These are phyloP conservation scores for Phytophthora citricola DNA, from an alignment of 352 stramenopile species.

Conservation along the genomic window DNA sequence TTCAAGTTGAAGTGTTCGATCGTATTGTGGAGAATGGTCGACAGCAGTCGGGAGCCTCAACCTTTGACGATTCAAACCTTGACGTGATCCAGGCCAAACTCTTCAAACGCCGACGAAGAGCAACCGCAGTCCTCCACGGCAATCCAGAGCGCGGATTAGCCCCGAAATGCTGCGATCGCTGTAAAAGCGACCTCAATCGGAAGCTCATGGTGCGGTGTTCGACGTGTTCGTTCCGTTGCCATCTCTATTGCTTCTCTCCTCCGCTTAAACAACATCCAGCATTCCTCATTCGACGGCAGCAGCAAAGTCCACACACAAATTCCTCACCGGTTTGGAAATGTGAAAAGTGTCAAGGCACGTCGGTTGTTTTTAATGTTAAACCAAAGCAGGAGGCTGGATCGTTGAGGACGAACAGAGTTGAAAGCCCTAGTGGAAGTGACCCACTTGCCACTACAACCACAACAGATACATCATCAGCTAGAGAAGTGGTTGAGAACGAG, in stretches of 20 bases:
- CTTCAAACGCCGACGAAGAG: slow-evolving; percentile 32
- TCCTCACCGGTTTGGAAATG: slow-evolving; percentile 31
- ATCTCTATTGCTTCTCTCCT: slow-evolving; percentile 76
- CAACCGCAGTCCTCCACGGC: slow-evolving; percentile 10
- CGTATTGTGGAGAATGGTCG: background rate
- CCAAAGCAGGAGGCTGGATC: slow-evolving; percentile 6
- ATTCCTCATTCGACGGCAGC: slow-evolving; percentile 31
- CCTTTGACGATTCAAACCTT: slow-evolving; percentile 12
- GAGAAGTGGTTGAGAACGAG: background rate
- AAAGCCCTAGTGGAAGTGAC: background rate
- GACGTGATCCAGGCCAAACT: slow-evolving; percentile 26
- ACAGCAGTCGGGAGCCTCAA: background rate
- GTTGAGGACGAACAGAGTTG: background rate
- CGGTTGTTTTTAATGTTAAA: slow-evolving; percentile 31
- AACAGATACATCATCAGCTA: background rate
- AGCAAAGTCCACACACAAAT: slow-evolving; percentile 3
- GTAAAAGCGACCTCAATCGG: slow-evolving; percentile 71
- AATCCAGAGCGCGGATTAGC: slow-evolving; percentile 11
- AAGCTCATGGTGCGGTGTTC: slow-evolving; percentile 67
- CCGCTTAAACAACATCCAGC: slow-evolving; percentile 68
- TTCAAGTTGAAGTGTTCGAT: slow-evolving; percentile 19
- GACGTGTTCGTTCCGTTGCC: slow-evolving; percentile 57
- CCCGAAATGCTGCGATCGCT: slow-evolving; percentile 50
- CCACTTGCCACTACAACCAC: background rate
- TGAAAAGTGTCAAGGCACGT: slow-evolving; percentile 36